These are phyloP conservation scores for Cercospora sesami DNA, from an alignment of 2,329 filamentous ascomycete species.

Conservation along the genomic window DNA sequence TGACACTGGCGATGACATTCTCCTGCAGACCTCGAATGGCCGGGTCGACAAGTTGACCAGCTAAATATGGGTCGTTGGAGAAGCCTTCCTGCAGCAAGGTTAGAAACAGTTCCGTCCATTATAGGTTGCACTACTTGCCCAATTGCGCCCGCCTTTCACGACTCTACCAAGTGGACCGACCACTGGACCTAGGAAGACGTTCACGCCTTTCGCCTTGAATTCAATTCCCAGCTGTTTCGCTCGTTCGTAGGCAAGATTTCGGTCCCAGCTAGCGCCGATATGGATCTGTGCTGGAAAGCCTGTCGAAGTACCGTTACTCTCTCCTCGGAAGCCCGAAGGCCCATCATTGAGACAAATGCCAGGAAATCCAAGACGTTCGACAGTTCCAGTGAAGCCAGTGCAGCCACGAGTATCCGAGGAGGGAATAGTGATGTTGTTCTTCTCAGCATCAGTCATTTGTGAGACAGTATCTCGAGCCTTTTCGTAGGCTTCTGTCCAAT, in stretches of 20 bases:
- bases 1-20: constrained; percentile 43
- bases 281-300: constrained; percentile 43
- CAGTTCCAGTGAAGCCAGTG: constrained; percentile 56
- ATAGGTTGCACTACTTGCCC: constrained; percentile 27
- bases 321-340: constrained; percentile 39
- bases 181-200: constrained; percentile 36
- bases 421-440: constrained; percentile 43
- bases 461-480: constrained; percentile 43
- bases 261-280: constrained; percentile 43
- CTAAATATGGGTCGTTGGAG: constrained; percentile 58
- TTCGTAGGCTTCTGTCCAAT: constrained; percentile 44
- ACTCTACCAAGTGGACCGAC: constrained; percentile 37
- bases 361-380: constrained; percentile 42
- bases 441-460: constrained; percentile 43
- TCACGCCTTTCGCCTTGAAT: constrained; percentile 36
- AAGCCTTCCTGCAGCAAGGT: constrained; percentile 50
- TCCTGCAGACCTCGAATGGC: constrained; percentile 34
- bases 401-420: constrained; percentile 32
- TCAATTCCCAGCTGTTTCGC: constrained; percentile 38
- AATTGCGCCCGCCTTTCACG: constrained; percentile 38
- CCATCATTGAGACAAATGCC: constrained; percentile 46
- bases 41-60: constrained; percentile 29
- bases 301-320: constrained; percentile 56
- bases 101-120: constrained; percentile 10
- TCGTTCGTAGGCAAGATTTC: constrained; percentile 36